Conservation (phyloP, 768 basidiomycete genomes). For the Termitomyces sp. region DNA sequence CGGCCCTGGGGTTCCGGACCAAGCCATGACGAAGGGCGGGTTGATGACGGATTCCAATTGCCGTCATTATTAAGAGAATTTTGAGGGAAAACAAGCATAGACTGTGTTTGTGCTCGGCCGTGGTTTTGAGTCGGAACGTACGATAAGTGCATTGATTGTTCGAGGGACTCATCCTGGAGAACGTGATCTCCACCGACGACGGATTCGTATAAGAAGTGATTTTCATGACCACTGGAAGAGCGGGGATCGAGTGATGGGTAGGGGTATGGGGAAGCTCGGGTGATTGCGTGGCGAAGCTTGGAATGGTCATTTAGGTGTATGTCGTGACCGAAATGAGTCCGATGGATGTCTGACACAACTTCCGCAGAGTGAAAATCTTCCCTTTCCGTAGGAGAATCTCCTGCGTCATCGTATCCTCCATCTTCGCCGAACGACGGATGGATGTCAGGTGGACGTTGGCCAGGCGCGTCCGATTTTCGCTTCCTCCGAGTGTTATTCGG, state of each 20-base stretch:
- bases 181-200: not conserved
- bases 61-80: not conserved
- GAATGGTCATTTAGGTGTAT: conserved; percentile 20
- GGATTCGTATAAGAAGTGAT: conserved; percentile 1
- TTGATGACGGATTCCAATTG: conserved; percentile 8
- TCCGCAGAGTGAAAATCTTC: conserved; percentile 25
- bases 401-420: conserved; percentile 24
- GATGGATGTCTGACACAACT: conserved; percentile 16
- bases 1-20: conserved; percentile 5
- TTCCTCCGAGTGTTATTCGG: conserved; percentile 81
- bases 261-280: conserved; percentile 19
- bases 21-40: conserved; percentile 11
- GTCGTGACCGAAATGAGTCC: conserved; percentile 23
- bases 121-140: conserved; percentile 6
- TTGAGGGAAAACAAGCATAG: conserved; percentile 3
- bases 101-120: conserved; percentile 6
- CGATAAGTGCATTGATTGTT: conserved; percentile 2
- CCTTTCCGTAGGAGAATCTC: conserved; percentile 31
- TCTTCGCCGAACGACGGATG: conserved; percentile 28
- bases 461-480: conserved; percentile 31
- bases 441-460: conserved; percentile 23
- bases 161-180: conserved; percentile 1
- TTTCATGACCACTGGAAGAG: conserved; percentile 3
- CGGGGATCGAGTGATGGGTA: conserved; percentile 7
- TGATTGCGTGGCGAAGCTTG: conserved; percentile 19